These are phyloP conservation scores for Claviceps pusilla DNA, from an alignment of 2,329 filamentous ascomycete genomes.

Conservation along the genomic window DNA sequence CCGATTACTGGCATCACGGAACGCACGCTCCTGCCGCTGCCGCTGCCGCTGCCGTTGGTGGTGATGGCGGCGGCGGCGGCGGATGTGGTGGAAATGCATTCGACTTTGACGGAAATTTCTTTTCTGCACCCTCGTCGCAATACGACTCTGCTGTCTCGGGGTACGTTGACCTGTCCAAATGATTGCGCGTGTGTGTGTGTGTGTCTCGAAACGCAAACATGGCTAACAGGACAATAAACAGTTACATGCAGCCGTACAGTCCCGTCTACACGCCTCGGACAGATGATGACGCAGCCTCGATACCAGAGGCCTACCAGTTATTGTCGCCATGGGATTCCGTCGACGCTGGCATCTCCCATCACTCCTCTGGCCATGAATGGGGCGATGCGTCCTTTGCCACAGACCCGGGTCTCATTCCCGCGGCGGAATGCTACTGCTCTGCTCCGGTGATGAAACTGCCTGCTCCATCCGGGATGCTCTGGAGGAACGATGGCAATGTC, in stretches of 20 bases:
- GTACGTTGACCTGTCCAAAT: not conserved
- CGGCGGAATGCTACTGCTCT: not conserved
- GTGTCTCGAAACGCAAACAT: not conserved
- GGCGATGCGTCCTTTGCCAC: not conserved
- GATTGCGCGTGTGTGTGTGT: not conserved
- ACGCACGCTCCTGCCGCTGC: not conserved
- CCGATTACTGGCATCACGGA: constrained; percentile 3
- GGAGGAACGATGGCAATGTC: not conserved
- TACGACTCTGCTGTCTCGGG: not conserved
- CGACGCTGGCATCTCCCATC: not conserved
- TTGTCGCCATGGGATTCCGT: not conserved
- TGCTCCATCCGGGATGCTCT: not conserved
- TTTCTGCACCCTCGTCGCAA: not conserved
- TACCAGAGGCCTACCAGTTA: not conserved
- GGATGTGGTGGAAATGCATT: not conserved
- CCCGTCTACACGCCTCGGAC: not conserved
- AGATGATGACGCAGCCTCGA: constrained; percentile 1
- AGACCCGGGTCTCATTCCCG: not conserved
- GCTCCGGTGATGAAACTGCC: not conserved
- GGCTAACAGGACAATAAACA: not conserved
- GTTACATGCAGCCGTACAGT: not conserved
- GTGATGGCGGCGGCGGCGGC: too few species aligned
- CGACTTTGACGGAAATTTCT: not conserved
- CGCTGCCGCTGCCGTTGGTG: not conserved
- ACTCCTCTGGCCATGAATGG: not conserved